A percentile compares a stretch with the other conserved stretches of the same genome.
Conservation (phyloP, 73 alveolate genomes). For the Paramecium tetraurelia region DNA sequence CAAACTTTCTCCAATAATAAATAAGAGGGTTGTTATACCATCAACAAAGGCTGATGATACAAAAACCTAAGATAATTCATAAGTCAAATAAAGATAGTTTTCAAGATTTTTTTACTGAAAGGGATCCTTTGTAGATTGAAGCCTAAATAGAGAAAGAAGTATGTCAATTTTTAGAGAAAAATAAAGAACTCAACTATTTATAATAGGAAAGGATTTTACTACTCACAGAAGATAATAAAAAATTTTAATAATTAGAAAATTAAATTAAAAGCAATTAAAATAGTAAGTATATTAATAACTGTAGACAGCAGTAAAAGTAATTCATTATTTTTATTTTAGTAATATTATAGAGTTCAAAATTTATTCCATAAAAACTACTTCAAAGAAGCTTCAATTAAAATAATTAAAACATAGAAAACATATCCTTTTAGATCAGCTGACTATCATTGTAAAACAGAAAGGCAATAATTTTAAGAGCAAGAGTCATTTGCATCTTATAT, state of each 20-base stretch:
- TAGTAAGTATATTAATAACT: background rate
- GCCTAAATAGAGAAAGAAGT: background rate
- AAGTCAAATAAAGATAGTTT: background rate
- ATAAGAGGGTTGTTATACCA: background rate
- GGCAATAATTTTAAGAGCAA: background rate
- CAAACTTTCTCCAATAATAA: background rate
- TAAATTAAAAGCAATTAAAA: conserved; percentile 4
- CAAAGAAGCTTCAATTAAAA: background rate
- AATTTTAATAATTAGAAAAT: background rate
- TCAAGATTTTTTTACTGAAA: conserved; percentile 31
- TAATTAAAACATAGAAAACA: background rate
- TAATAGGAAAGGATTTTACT: background rate
- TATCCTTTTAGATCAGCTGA: background rate
- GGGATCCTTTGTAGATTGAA: conserved; percentile 6
- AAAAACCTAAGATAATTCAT: background rate
- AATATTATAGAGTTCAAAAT: background rate
- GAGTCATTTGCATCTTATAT: conserved; percentile 16
- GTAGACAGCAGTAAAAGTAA: conserved; percentile 9
- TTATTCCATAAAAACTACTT: background rate
- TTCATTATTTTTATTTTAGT: background rate
- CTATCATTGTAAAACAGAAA: background rate
- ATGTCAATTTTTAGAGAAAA: background rate
- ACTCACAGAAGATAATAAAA: background rate
- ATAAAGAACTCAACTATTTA: background rate
- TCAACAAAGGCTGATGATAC: background rate